Evolutionary conservation across 768 basidiomycete genomes (phyloP).

Genomic region (Austroboletus eburneus): DNA sequence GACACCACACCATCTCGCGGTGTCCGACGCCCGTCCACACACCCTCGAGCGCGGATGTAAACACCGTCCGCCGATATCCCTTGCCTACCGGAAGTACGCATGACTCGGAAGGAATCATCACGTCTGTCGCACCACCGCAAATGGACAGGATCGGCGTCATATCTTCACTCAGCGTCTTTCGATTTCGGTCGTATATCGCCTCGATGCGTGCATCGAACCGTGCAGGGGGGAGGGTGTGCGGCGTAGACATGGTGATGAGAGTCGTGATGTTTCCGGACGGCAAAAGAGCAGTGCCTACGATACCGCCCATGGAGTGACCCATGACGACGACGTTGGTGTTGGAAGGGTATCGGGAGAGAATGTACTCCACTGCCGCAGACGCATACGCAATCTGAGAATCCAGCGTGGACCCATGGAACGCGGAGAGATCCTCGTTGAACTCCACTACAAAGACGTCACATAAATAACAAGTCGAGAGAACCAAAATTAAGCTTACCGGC

Average conservation of each 20-base stretch:
- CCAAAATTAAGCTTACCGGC: conserved; percentile 49
- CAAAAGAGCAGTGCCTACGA: conserved; percentile 80
- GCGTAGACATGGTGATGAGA: conserved; percentile 95
- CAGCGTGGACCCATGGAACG: conserved; percentile 88
- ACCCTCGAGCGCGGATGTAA: conserved; percentile 85
- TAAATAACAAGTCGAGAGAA: not conserved
- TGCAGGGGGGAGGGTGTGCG: conserved; percentile 83
- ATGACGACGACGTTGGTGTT: conserved; percentile 68
- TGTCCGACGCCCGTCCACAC: conserved; percentile 96
- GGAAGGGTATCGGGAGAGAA: conserved; percentile 70
- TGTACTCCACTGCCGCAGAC: conserved; percentile 63
- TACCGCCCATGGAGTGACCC: conserved; percentile 97
- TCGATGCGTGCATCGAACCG: conserved; percentile 82
- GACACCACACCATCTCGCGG: conserved; percentile 97
- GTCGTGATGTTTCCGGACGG: conserved; percentile 63
- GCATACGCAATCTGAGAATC: conserved; percentile 78
- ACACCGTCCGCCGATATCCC: conserved; percentile 58
- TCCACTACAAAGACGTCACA: conserved; percentile 49
- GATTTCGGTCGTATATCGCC: conserved; percentile 55
- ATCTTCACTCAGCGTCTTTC: conserved; percentile 36
- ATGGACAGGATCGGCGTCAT: conserved; percentile 75
- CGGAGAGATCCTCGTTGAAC: conserved; percentile 96
- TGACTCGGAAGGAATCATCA: conserved; percentile 88
- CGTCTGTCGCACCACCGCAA: conserved; percentile 89
- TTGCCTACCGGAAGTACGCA: conserved; percentile 52